Evolutionary conservation across 2,329 filamentous ascomycete species (phyloP).

Genomic region (Pseudocercospora ulei): DNA sequence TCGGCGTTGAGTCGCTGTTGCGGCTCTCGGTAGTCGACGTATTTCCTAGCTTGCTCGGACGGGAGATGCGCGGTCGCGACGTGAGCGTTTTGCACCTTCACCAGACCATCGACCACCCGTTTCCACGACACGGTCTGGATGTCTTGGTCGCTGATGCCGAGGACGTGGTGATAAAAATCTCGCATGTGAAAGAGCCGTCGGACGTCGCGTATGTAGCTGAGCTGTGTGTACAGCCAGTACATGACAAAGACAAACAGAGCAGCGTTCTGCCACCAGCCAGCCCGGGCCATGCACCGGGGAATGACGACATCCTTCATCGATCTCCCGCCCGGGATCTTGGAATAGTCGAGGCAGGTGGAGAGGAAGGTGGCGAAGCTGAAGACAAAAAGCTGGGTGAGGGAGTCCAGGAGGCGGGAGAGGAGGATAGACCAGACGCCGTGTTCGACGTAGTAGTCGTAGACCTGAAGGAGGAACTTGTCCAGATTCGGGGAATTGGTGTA

Average conservation of each 20-base stretch:
- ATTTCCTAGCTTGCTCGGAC: conserved; percentile 50
- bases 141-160: conserved; percentile 73
- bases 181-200: conserved; percentile 66
- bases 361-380: conserved; percentile 74
- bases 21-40: conserved; percentile 46
- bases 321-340: conserved; percentile 57
- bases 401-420: conserved; percentile 58
- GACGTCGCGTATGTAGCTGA: conserved; percentile 64
- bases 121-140: conserved; percentile 95
- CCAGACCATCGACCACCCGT: conserved; percentile 74
- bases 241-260: conserved; percentile 76
- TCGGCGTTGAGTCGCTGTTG: conserved; percentile 88
- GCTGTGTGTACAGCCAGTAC: conserved; percentile 72
- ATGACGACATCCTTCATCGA: conserved; percentile 54
- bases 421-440: conserved; percentile 80
- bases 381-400: conserved; percentile 74
- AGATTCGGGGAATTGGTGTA: conserved; percentile 88
- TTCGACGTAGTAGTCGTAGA: conserved; percentile 77
- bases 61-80: conserved; percentile 61
- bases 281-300: conserved; percentile 58
- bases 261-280: conserved; percentile 71
- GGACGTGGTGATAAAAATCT: conserved; percentile 72
- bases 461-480: conserved; percentile 73
- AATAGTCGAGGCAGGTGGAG: conserved; percentile 75
- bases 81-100: conserved; percentile 74